phyloP scores from a whole-genome alignment of 805 yeast genomes.

The Candida boidinii region DNA sequence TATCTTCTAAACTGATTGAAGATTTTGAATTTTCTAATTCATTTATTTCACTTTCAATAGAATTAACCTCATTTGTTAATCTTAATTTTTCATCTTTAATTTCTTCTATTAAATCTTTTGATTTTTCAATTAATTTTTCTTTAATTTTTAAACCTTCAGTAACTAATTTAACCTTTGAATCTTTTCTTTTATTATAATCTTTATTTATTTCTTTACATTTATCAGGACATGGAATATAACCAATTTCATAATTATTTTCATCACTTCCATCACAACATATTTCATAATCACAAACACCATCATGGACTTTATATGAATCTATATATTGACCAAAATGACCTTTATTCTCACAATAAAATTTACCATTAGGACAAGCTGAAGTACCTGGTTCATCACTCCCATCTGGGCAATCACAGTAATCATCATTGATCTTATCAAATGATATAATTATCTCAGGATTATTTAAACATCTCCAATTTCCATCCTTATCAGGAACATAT shows the following conservation, averaged over 20 bases:
- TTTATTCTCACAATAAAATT: slow-evolving; percentile 69
- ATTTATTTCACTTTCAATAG: slow-evolving; percentile 20
- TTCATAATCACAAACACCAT: slow-evolving; percentile 87
- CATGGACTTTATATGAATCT: slow-evolving; percentile 64
- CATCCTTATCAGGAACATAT: slow-evolving; percentile 44
- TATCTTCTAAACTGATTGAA: background rate
- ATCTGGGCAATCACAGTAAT: slow-evolving; percentile 94
- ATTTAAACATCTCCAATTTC: slow-evolving; percentile 61
- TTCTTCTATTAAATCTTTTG: slow-evolving; percentile 12
- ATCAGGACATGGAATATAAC: slow-evolving; percentile 54
- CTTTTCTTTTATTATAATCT: slow-evolving; percentile 13
- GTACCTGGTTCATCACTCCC: slow-evolving; percentile 98
- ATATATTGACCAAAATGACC: slow-evolving; percentile 60
- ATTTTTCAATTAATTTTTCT: slow-evolving; percentile 20
- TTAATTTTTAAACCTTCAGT: slow-evolving; percentile 28
- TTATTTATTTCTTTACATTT: slow-evolving; percentile 42
- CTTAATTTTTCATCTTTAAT: slow-evolving; percentile 9
- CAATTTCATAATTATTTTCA: slow-evolving; percentile 43
- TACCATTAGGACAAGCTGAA: slow-evolving; percentile 53
- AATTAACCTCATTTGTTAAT: slow-evolving; percentile 5
- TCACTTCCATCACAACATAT: slow-evolving; percentile 93
- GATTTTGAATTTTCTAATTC: slow-evolving; percentile 3
- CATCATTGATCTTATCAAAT: slow-evolving; percentile 67
- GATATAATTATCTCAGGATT: slow-evolving; percentile 59
- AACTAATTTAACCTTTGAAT: slow-evolving; percentile 12